Conservation (phyloP, 164 flowering plant genomes). For the Tetracentron sinense region DNA sequence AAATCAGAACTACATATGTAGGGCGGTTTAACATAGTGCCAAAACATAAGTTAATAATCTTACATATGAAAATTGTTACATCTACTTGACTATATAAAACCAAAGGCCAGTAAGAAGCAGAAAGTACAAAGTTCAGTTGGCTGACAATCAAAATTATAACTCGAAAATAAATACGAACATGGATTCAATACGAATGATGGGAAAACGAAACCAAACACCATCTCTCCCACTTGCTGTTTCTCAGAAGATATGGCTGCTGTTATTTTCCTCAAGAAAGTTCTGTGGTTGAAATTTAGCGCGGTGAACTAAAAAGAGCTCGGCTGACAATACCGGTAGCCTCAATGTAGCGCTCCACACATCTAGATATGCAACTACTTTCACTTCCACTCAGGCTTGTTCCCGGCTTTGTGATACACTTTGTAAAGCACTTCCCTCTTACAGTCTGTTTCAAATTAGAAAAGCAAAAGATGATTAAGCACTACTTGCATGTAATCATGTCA, state of each 20-base stretch:
- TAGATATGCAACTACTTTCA: constrained; percentile 89
- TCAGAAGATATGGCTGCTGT: neutral
- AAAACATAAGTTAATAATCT: too few relatives aligned
- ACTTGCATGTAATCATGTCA: too few relatives aligned
- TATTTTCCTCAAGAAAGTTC: neutral
- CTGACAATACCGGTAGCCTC: constrained; percentile 89
- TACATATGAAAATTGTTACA: too few relatives aligned
- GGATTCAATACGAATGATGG: too few relatives aligned
- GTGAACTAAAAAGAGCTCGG: constrained; percentile 56
- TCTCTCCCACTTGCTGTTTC: neutral
- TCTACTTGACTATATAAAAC: neutral
- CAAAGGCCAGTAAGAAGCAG: neutral
- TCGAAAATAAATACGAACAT: too few relatives aligned
- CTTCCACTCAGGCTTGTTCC: constrained; percentile 88
- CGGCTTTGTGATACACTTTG: constrained; percentile 86
- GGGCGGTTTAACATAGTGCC: too few relatives aligned
- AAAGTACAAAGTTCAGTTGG: neutral
- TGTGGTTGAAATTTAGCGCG: constrained; percentile 26
- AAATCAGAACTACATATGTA: too few relatives aligned
- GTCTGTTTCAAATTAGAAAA: constrained; percentile 43
- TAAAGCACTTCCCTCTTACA: constrained; percentile 82
- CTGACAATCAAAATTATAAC: neutral
- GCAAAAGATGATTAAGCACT: neutral
- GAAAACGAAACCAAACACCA: neutral
- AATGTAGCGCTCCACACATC: constrained; percentile 93